Evolutionary conservation across 441 rosid species (phyloP).

Genomic region (Raphanus hybrid): DNA sequence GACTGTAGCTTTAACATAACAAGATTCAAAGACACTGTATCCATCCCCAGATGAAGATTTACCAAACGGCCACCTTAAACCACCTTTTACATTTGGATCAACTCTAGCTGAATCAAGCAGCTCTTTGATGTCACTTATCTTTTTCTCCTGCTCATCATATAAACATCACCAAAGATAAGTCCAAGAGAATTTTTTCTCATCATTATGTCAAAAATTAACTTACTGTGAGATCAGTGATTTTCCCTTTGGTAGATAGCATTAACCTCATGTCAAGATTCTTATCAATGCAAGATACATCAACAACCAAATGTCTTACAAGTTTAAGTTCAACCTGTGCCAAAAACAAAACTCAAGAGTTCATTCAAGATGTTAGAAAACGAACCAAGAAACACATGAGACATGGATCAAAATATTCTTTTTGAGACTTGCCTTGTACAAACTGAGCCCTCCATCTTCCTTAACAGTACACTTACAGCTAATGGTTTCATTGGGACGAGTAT

Average conservation of each 20-base stretch:
- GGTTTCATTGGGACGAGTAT: conserved; percentile 41
- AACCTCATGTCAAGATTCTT: conserved; percentile 67
- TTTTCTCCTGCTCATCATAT: conserved; percentile 55
- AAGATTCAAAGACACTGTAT: conserved; percentile 50
- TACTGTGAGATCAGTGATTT: conserved; percentile 47
- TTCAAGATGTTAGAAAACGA: no score
- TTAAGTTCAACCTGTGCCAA: conserved; percentile 49
- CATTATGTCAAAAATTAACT: conserved; percentile 34
- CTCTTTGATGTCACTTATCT: conserved; percentile 48
- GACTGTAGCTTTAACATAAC: conserved; percentile 49
- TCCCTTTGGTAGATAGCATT: conserved; percentile 53
- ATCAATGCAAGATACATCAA: conserved; percentile 63
- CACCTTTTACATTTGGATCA: conserved; percentile 53
- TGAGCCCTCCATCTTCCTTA: conserved; percentile 51
- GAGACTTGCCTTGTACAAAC: conserved; percentile 56
- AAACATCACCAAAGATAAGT: not conserved
- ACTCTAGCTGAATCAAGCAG: conserved; percentile 57
- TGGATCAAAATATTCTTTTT: not conserved
- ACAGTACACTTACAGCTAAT: conserved; percentile 58
- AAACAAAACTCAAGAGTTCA: conserved; percentile 5
- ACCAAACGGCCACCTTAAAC: conserved; percentile 45
- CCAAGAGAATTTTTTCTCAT: not conserved
- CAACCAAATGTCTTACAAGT: conserved; percentile 51
- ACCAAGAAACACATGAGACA: not conserved
- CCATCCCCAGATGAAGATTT: conserved; percentile 51